A percentile compares a stretch with the other conserved stretches of the same genome.
Conservation (phyloP, 108 stramenopile species). For the Licmophora abbreviata region DNA sequence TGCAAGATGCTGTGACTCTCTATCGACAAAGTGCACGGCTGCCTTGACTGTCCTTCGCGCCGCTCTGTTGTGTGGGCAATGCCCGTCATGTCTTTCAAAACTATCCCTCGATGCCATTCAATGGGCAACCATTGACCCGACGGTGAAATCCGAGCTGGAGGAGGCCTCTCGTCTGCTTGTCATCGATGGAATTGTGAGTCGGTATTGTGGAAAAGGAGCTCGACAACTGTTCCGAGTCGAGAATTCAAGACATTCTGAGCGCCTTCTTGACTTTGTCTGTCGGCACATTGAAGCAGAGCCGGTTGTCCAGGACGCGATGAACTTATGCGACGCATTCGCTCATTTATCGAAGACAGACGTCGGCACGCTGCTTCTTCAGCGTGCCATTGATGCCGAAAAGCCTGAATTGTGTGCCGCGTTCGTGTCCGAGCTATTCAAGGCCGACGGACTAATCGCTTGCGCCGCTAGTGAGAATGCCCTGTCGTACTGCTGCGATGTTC, state of each 20-base stretch:
- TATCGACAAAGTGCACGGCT: conserved; percentile 46
- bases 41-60: conserved; percentile 56
- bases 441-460: not conserved
- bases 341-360: conserved; percentile 50
- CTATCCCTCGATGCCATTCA: conserved; percentile 56
- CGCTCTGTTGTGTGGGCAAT: conserved; percentile 54
- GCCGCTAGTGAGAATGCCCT: not conserved
- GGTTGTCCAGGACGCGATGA: conserved; percentile 44
- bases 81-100: conserved; percentile 43
- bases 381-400: conserved; percentile 27
- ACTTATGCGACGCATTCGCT: conserved; percentile 68
- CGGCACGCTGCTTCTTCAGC: conserved; percentile 44
- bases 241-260: conserved; percentile 56
- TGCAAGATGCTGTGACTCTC: conserved; percentile 43
- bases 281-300: conserved; percentile 36
- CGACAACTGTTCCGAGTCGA: conserved; percentile 74
- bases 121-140: conserved; percentile 54
- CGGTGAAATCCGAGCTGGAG: conserved; percentile 60
- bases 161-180: conserved; percentile 65
- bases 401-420: conserved; percentile 2
- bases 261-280: conserved; percentile 57
- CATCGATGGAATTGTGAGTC: conserved; percentile 61
- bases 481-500: not conserved
- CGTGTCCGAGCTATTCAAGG: not conserved
- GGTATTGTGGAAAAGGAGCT: conserved; percentile 71